Percentiles rank a stretch among this genome's conserved stretches.
Evolutionary conservation across 2,329 filamentous ascomycete genomes (phyloP).

Genomic region (Ophiostoma sp.): DNA sequence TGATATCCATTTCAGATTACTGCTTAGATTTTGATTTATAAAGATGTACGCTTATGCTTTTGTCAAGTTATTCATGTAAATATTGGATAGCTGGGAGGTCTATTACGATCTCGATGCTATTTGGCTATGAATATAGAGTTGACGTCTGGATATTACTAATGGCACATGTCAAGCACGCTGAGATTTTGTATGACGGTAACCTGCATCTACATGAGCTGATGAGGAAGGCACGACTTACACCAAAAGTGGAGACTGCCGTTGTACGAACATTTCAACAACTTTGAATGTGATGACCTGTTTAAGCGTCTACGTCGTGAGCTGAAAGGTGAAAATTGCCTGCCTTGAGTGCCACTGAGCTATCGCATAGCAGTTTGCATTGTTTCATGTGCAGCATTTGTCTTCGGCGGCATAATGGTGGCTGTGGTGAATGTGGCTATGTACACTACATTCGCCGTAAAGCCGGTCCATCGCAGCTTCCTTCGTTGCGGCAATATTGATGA

Average conservation of each 20-base stretch:
- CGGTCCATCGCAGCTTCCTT: constrained; percentile 1
- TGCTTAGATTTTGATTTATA: too few relatives aligned
- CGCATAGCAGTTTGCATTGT: neutral
- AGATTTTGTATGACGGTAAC: neutral
- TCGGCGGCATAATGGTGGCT: neutral
- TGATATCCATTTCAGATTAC: too few relatives aligned
- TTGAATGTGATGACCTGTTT: neutral
- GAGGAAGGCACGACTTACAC: constrained; percentile 13
- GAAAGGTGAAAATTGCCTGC: too few relatives aligned
- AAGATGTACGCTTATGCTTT: too few relatives aligned
- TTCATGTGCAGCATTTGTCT: neutral
- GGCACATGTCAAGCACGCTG: neutral
- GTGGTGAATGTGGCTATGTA: neutral
- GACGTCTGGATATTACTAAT: too few relatives aligned
- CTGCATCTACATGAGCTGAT: neutral
- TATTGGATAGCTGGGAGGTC: too few relatives aligned
- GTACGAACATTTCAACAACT: neutral
- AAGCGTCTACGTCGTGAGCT: neutral
- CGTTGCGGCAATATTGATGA: neutral
- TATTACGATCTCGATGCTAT: too few relatives aligned
- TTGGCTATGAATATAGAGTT: too few relatives aligned
- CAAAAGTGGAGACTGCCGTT: constrained; percentile 1
- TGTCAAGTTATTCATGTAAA: too few relatives aligned
- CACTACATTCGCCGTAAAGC: neutral
- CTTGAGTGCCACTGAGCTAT: neutral